phyloP scores from a whole-genome alignment of 192 early-diverging fungal genomes.

The Diversispora epigaea region DNA sequence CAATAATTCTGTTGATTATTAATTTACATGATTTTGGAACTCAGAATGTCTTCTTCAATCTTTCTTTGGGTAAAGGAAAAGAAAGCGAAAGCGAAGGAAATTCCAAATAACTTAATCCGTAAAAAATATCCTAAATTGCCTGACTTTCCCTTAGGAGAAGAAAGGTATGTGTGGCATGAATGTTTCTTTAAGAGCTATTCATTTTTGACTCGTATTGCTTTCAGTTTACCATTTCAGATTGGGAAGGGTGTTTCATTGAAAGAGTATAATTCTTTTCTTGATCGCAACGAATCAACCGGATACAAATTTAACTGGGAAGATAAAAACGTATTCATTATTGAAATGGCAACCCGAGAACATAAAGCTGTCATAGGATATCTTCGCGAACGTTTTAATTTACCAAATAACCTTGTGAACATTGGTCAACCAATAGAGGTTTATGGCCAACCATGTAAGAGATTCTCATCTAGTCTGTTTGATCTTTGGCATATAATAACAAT shows the following conservation, averaged over 20 bases:
- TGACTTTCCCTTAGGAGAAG: conserved; percentile 12
- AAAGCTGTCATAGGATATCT: neutral
- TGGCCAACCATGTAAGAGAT: conserved; percentile 28
- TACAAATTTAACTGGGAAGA: conserved; percentile 22
- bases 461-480: conserved; percentile 20
- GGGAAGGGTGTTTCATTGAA: conserved; percentile 9
- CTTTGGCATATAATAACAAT: conserved; percentile 19
- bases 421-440: neutral
- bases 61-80: conserved; percentile 3
- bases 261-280: conserved; percentile 25
- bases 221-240: conserved; percentile 29
- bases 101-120: conserved; percentile 8
- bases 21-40: no score
- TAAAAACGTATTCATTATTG: conserved; percentile 19
- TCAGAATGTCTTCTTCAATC: conserved; percentile 12
- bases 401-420: neutral
- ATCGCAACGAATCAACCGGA: conserved; percentile 11
- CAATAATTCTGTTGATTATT: no score
- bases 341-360: conserved; percentile 9
- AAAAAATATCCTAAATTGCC: conserved; percentile 22
- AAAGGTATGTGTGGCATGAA: no score
- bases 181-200: conserved; percentile 17
- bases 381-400: neutral
- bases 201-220: conserved; percentile 18
- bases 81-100: conserved; percentile 21